Evolutionary conservation across 805 yeast species (phyloP).

Genomic region (Yarrowia sp.): DNA sequence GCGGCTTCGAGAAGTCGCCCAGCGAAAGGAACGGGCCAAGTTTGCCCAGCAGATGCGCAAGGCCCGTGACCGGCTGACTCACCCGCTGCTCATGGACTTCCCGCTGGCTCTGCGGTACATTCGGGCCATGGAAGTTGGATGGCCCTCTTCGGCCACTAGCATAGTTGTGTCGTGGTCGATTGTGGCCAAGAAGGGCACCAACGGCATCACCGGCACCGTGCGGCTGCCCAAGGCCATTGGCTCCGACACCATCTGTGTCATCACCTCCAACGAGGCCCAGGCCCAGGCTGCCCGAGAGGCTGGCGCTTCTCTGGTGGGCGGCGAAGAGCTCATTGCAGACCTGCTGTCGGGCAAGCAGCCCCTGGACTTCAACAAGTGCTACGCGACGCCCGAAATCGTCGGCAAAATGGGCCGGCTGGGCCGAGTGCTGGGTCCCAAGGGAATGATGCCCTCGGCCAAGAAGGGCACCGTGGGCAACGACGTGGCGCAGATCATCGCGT

Average conservation of each 20-base stretch:
- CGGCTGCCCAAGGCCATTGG: constrained; percentile 75
- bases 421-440: constrained; percentile 84
- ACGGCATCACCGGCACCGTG: constrained; percentile 74
- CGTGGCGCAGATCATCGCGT: constrained; percentile 59
- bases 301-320: constrained; percentile 76
- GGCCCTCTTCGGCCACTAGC: constrained; percentile 72
- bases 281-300: constrained; percentile 61
- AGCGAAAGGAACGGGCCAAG: constrained; percentile 20
- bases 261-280: constrained; percentile 64
- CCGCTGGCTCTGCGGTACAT: constrained; percentile 76
- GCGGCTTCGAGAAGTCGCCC: constrained; percentile 25
- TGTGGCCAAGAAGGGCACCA: constrained; percentile 77
- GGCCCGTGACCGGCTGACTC: constrained; percentile 33
- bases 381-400: constrained; percentile 84
- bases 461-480: constrained; percentile 85
- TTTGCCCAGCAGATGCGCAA: constrained; percentile 20
- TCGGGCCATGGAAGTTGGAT: constrained; percentile 91
- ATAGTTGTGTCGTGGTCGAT: constrained; percentile 69
- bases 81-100: constrained; percentile 73
- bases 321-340: constrained; percentile 67
- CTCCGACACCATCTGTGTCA: constrained; percentile 68
- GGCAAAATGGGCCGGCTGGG: constrained; percentile 70
- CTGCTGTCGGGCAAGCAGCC: constrained; percentile 58
- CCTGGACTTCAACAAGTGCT: constrained; percentile 72
- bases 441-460: constrained; percentile 85